Evolutionary conservation across 371 early-diverging fungal species (phyloP).

Genomic region (Mucor racemosus): DNA sequence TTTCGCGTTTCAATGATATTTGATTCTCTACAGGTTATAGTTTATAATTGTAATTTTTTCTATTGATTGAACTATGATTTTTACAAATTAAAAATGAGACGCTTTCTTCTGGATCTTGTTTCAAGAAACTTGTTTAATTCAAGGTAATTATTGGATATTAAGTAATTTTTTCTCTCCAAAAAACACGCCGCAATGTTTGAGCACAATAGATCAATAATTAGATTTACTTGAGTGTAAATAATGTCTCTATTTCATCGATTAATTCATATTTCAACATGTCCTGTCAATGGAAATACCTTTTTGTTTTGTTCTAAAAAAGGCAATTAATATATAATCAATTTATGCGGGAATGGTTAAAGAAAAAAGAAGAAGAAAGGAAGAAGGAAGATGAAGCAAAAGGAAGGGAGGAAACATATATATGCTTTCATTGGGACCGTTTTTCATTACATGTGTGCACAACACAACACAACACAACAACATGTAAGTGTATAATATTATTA

Average conservation of each 20-base stretch:
- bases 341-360: background rate
- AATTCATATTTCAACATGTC: background rate
- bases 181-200: no score
- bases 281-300: conserved; percentile 4
- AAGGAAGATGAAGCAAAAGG: background rate
- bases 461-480: background rate
- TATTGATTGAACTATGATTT: background rate
- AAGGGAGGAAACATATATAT: background rate
- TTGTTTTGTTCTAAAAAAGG: background rate
- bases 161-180: no score
- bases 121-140: background rate
- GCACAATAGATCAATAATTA: no score
- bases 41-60: background rate
- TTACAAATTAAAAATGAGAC: no score
- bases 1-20: background rate
- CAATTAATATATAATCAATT: background rate
- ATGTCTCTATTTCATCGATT: background rate
- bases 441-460: background rate
- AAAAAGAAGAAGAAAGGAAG: background rate
- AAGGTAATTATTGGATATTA: background rate
- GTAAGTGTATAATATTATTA: background rate
- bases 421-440: conserved; percentile 10
- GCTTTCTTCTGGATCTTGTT: no score
- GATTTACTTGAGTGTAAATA: background rate
- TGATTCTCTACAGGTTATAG: background rate